A percentile compares a stretch with the other conserved stretches of the same genome.
phyloP scores from a whole-genome alignment of 1,284 basidiomycete species.

The Tilletia caries region DNA sequence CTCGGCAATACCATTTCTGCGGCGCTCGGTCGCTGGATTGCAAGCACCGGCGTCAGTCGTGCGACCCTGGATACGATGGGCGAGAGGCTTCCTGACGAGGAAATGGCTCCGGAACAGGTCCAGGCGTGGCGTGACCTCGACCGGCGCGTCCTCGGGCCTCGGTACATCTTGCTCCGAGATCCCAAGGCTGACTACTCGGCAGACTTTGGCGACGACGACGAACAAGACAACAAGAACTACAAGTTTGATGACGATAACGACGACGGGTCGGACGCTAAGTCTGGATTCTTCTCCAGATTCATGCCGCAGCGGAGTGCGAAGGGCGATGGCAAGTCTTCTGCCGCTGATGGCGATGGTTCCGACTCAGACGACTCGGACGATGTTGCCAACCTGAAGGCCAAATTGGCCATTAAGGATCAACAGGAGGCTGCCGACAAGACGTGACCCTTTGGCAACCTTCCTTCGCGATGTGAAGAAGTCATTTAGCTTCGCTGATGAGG shows the following conservation, averaged over 20 bases:
- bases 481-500: too few relatives aligned
- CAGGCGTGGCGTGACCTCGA: neutral
- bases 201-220: neutral
- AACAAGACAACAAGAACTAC: neutral
- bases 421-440: too few relatives aligned
- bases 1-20: neutral
- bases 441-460: too few relatives aligned
- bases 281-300: neutral
- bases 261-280: neutral
- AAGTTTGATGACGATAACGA: constrained; percentile 6
- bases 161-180: neutral
- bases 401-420: neutral
- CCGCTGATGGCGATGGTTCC: neutral
- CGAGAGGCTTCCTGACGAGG: neutral
- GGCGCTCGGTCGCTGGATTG: neutral
- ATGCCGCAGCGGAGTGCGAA: too few relatives aligned
- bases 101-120: neutral
- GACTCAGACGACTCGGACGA: neutral
- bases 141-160: neutral
- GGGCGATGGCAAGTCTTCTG: too few relatives aligned
- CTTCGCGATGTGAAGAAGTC: too few relatives aligned
- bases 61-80: neutral
- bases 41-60: neutral
- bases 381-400: neutral
- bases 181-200: neutral